Conservation (phyloP, 2,329 filamentous ascomycete species). For the Cercospora beticola region DNA sequence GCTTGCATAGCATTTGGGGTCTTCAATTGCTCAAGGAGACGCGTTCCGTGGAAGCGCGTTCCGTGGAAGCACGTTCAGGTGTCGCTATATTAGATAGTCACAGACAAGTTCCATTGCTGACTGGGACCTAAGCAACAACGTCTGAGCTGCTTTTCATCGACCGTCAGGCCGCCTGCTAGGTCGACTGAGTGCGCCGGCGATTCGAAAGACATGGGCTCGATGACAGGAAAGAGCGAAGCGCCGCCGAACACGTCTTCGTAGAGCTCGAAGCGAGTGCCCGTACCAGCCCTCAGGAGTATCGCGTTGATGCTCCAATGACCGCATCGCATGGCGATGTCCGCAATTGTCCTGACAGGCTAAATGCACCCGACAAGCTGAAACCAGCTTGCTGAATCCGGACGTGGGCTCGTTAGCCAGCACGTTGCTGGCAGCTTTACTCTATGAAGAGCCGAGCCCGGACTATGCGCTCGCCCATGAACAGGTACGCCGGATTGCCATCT, state of each 20-base stretch:
- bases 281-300: not conserved
- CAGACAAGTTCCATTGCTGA: not conserved
- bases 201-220: slow-evolving; percentile 12
- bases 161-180: slow-evolving; percentile 9
- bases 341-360: not conserved
- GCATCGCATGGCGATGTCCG: not conserved
- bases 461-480: fast-evolving
- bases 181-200: slow-evolving; percentile 11
- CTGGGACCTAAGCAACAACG: not conserved
- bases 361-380: not conserved
- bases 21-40: not conserved
- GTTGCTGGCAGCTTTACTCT: slow-evolving; percentile 1
- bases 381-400: not conserved
- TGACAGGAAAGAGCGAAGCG: slow-evolving; percentile 9
- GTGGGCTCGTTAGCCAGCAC: not conserved
- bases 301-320: not conserved
- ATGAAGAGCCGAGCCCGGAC: not conserved
- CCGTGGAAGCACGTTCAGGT: not conserved
- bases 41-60: not conserved
- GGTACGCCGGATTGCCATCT: not conserved
- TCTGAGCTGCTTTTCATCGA: not conserved
- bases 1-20: not conserved
- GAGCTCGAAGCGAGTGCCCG: slow-evolving; percentile 8
- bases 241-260: not conserved
- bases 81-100: not conserved